Base-by-base conservation (phyloP, 2,329 filamentous ascomycete genomes). In the Sporothrix sp. region DNA sequence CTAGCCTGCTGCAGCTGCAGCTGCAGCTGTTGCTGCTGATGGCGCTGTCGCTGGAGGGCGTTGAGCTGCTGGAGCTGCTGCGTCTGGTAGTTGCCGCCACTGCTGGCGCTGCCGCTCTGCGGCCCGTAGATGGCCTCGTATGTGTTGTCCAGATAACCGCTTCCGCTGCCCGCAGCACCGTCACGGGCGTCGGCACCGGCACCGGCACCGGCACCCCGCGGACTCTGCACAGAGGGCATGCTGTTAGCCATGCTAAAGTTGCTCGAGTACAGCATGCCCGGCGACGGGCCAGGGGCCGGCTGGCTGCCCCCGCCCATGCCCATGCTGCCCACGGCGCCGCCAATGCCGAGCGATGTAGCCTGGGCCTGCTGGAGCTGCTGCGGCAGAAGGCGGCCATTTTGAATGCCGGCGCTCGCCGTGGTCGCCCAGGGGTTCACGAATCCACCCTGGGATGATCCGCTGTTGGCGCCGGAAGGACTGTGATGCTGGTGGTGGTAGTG, bases 161-260 rank as follows among this genome's bases (percentile, higher is more conserved):
- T n/a, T n/a, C n/a, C n/a, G n/a, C n/a, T n/a, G n/a, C n/a, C n/a
- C n/a, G n/a, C n/a, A n/a, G n/a, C n/a, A n/a, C n/a, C n/a, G n/a
- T n/a, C n/a, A n/a, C n/a, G n/a, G n/a, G n/a, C n/a, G n/a, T n/a
- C n/a, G n/a, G n/a, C n/a, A 5, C 40, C n/a, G 8, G 4, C 21
- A 4, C 20, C 30, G 23, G 30, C 40, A 5, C 40, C 43, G 35
- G 30, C 28, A 25, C 62, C 63, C 52, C 57, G 61, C 1, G 63
- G 60, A 50, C 63, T 64, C 48, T 66, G 62, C 28, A 66, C 61
- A 2, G 57, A 58, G 7, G 65, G 63, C 27, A 66, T 52, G 44
- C 60, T 63, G 13, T 53, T 16, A 11, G 52, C 52, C 8, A 57
- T 55, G 23, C 61, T 62, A n/a, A 61, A 60, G 48, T 61, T 56